Percentiles rank a stretch among this genome's conserved stretches.
Evolutionary conservation across 768 basidiomycete species (phyloP).

Genomic region (Boletus subcaerulescens): DNA sequence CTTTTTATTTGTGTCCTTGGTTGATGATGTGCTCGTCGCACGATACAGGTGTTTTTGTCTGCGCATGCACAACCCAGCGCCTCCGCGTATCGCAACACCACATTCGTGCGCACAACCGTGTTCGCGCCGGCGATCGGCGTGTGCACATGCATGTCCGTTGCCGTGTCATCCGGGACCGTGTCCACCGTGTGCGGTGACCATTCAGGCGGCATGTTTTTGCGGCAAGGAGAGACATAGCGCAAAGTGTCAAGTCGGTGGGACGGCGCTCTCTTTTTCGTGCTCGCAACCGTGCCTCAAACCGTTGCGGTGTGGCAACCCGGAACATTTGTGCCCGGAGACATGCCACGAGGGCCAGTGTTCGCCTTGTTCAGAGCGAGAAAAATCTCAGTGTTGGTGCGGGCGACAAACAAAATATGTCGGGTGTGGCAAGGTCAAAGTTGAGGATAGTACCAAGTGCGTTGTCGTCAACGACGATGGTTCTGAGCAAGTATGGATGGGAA

Average conservation of each 20-base stretch:
- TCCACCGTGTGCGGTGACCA: constrained; percentile 85
- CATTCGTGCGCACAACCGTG: constrained; percentile 77
- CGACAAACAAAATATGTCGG: constrained; percentile 51
- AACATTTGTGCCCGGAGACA: constrained; percentile 60
- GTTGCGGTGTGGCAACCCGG: constrained; percentile 60
- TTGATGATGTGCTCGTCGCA: background rate
- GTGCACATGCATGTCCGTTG: constrained; percentile 80
- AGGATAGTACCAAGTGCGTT: constrained; percentile 33
- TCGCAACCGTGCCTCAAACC: constrained; percentile 36
- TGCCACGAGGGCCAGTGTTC: constrained; percentile 82
- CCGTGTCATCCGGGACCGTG: constrained; percentile 95
- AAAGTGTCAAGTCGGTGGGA: constrained; percentile 48
- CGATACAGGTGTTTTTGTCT: constrained; percentile 78
- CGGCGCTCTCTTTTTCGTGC: constrained; percentile 33
- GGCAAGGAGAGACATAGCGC: constrained; percentile 43
- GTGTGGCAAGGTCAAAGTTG: constrained; percentile 65
- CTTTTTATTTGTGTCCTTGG: background rate
- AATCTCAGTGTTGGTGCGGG: constrained; percentile 78
- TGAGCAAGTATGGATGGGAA: constrained; percentile 61
- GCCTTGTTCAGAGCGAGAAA: constrained; percentile 55
- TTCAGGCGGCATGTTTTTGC: constrained; percentile 80
- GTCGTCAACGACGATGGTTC: constrained; percentile 28
- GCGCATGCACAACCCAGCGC: constrained; percentile 67
- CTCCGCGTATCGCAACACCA: constrained; percentile 64
- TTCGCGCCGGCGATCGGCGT: constrained; percentile 54